Base-by-base conservation (phyloP, 2,329 filamentous ascomycete genomes). In the Aspergillus quadrilineatus region DNA sequence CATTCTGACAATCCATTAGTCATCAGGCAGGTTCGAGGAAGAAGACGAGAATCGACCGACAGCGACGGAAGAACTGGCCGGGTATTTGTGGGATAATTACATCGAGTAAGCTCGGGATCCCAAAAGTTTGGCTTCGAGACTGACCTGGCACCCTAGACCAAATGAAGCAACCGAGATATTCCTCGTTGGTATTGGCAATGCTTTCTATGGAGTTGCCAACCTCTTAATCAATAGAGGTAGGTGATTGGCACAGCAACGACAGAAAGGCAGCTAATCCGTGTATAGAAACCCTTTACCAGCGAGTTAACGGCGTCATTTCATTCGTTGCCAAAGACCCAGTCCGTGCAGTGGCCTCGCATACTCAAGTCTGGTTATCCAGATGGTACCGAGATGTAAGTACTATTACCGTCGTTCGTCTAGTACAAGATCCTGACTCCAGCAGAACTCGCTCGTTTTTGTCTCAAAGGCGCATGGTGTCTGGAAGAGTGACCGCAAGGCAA, bases 21-120 rank as follows among this genome's bases (percentile, higher is more conserved):
- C 61, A 26, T 58, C 59, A 29, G 63, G 61, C 17, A 65, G 62
- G 59, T 75, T 81, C 43, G 71, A 88, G 60, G 78, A 80, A 6
- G 72, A 76, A 7, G 68, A 75, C 57, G 75, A 62, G 63, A 75
- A 69, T 53, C 83, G 84, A 71, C 86, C 84, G 58, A 71, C 71
- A 26, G 79, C 80, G 53, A 82, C 81, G 0, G 85, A 89, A 60
- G 87, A 93, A 59, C 78, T 97, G 9, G 85, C 93, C 4, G 86
- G 83, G 58, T 97, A 96, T 68, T 79, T 99, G 12, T 99, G 94
- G 94, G 92, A 97, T 65, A 99, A 99, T 69, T 97, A 97, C 68
- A 85, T 99, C 17, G 90, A 96, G 78, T 85, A 73, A 65, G 78
- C 15, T 30, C 9, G 12, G 28, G 26, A 36, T n/a, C 26, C 28